Percentiles rank a stretch among this genome's conserved stretches.
Evolutionary conservation across 768 basidiomycete genomes (phyloP).

Genomic region (Pisolithus microcarpus): DNA sequence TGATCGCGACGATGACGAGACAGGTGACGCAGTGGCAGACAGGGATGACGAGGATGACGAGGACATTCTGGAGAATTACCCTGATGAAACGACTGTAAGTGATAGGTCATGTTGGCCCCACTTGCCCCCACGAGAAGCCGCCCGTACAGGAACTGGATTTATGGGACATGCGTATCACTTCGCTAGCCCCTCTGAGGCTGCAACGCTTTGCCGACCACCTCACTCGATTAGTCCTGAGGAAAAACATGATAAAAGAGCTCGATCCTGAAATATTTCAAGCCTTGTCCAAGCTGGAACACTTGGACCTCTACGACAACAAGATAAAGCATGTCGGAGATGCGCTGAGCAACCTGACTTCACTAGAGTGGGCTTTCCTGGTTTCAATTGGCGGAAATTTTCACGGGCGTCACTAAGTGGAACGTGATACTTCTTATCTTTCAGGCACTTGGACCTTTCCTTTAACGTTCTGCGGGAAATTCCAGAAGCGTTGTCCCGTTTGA

Average conservation of each 20-base stretch:
- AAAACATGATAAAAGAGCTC: constrained; percentile 72
- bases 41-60: constrained; percentile 41
- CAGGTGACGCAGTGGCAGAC: constrained; percentile 34
- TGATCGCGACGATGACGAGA: constrained; percentile 17
- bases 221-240: constrained; percentile 74
- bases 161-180: constrained; percentile 68
- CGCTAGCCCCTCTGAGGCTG: constrained; percentile 60
- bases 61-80: constrained; percentile 69
- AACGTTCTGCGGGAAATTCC: constrained; percentile 77
- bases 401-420: not conserved
- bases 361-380: constrained; percentile 41
- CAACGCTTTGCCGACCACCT: constrained; percentile 65
- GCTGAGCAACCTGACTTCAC: constrained; percentile 46
- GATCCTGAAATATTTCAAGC: constrained; percentile 65
- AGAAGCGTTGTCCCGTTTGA: constrained; percentile 50
- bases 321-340: constrained; percentile 68
- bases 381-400: not conserved
- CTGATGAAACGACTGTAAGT: constrained; percentile 78
- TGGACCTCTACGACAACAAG: constrained; percentile 96
- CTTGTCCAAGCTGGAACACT: constrained; percentile 69
- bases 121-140: not conserved
- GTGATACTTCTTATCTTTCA: constrained; percentile 23
- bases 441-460: constrained; percentile 89
- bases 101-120: not conserved
- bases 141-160: constrained; percentile 73